Conservation (phyloP, 2,329 filamentous ascomycete genomes). For the Alternaria angustiovoidea region DNA sequence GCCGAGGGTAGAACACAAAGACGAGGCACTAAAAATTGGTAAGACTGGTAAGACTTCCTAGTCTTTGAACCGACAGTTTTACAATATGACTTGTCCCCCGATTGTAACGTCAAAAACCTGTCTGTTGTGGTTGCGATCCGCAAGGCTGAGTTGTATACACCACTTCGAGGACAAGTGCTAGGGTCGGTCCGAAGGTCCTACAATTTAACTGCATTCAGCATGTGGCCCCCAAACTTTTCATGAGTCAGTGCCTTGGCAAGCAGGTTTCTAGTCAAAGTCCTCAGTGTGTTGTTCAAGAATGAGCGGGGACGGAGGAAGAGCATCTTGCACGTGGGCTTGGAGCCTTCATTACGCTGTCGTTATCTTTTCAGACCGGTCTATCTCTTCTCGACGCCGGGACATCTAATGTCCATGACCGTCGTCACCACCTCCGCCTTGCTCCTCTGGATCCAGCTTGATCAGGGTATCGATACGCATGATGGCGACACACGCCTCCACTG, state of each 20-base stretch:
- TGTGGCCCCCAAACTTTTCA: slow-evolving; percentile 2
- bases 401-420: slow-evolving; percentile 83
- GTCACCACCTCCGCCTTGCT: slow-evolving; percentile 73
- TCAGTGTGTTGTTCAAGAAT: not conserved
- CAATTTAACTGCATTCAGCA: not conserved
- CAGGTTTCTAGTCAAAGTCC: not conserved
- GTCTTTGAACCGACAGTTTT: not conserved
- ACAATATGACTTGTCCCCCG: not conserved
- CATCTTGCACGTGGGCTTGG: slow-evolving; percentile 14
- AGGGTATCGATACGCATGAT: slow-evolving; percentile 99
- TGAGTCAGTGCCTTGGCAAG: not conserved
- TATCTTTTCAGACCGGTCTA: slow-evolving; percentile 18
- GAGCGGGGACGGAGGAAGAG: slow-evolving; percentile 4
- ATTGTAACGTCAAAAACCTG: not conserved
- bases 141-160: not conserved
- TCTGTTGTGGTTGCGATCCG: not conserved
- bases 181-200: slow-evolving; percentile 2
- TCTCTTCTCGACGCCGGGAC: slow-evolving; percentile 4
- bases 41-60: not conserved
- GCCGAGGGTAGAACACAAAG: not conserved
- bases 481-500: slow-evolving; percentile 96
- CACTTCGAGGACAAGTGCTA: not conserved
- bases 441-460: slow-evolving; percentile 96
- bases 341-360: slow-evolving; percentile 23
- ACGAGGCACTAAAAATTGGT: not conserved